A percentile compares a stretch with the other conserved stretches of the same genome.
Conservation (phyloP, 306 rosid species). For the Comarum palustre region DNA sequence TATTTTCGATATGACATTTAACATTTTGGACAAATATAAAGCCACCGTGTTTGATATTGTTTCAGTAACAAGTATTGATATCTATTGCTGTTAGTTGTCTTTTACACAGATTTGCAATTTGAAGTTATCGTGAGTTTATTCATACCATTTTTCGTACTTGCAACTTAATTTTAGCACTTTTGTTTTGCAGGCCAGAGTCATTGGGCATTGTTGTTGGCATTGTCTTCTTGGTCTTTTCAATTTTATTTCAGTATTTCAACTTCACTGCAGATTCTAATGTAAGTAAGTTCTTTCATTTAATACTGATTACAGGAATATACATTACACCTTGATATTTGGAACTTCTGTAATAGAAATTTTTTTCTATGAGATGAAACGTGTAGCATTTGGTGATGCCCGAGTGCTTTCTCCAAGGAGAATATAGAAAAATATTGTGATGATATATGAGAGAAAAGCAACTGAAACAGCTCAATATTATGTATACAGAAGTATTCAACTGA, state of each 20-base stretch:
- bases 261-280: constrained; percentile 86
- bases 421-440: not conserved
- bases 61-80: not conserved
- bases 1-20: too few species aligned
- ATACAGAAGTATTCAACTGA: not conserved
- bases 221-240: constrained; percentile 75
- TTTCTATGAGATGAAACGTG: not conserved
- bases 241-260: constrained; percentile 86
- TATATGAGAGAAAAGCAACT: not conserved
- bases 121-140: not conserved
- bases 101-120: not conserved
- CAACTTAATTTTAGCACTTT: not conserved
- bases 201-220: constrained; percentile 87
- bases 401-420: not conserved
- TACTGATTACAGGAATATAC: not conserved
- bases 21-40: not conserved
- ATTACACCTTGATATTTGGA: not conserved
- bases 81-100: not conserved
- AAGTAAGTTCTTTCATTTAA: constrained; percentile 26
- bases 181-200: constrained; percentile 77
- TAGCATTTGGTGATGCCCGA: not conserved
- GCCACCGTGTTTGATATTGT: not conserved
- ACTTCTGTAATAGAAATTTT: not conserved
- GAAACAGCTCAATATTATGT: not conserved
- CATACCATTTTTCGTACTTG: not conserved